A percentile compares a stretch with the other conserved stretches of the same genome.
Conservation (phyloP, 2,329 filamentous ascomycete genomes). For the Scortechinia acanthostroma region DNA sequence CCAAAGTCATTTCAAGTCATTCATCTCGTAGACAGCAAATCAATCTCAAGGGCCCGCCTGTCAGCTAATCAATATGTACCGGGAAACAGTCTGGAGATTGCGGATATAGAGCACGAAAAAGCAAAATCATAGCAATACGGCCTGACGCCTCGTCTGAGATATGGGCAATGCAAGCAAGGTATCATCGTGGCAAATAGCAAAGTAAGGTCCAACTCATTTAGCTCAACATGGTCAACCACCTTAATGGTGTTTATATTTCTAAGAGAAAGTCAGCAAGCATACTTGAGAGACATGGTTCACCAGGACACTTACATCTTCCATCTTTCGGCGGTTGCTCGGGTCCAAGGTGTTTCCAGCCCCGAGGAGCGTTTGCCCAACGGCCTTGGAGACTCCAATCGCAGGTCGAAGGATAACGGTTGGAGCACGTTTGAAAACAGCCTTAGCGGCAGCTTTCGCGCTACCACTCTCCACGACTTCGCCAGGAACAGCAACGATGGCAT, state of each 20-base stretch:
- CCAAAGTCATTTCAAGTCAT: too few relatives aligned
- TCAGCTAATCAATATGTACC: too few relatives aligned
- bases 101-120: too few relatives aligned
- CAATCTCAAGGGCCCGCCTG: too few relatives aligned
- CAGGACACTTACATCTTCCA: constrained; percentile 77
- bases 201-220: too few relatives aligned
- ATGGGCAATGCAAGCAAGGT: too few relatives aligned
- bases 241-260: constrained; percentile 19
- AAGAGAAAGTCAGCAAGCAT: constrained; percentile 3
- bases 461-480: constrained; percentile 83
- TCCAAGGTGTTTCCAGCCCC: constrained; percentile 90
- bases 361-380: constrained; percentile 79
- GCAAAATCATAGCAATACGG: too few relatives aligned
- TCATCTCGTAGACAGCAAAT: too few relatives aligned
- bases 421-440: constrained; percentile 70
- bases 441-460: constrained; percentile 73
- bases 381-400: constrained; percentile 83
- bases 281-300: neutral
- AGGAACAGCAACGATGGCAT: constrained; percentile 91
- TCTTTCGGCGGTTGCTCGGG: constrained; percentile 69
- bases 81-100: too few relatives aligned
- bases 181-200: too few relatives aligned
- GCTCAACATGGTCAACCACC: too few relatives aligned
- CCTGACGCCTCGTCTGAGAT: too few relatives aligned
- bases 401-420: constrained; percentile 91